Evolutionary conservation across 306 rosid genomes (phyloP), one percentile per base, ranked within the genome.

Genomic region (Hippophae gyantsensis): DNA sequence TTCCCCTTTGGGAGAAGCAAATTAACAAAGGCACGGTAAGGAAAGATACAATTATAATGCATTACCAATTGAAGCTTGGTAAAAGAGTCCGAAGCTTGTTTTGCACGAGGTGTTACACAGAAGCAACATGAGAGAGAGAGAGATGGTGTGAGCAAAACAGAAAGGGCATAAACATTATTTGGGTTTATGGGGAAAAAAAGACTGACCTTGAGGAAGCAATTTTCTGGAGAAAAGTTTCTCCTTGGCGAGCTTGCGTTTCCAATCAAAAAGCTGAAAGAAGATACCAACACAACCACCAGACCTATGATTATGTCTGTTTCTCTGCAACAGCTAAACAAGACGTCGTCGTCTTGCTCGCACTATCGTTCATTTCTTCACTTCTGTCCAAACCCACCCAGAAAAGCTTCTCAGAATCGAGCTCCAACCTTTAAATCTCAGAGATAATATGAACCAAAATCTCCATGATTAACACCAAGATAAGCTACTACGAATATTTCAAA

Each of bases 241-340:
- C 89, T 84, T 84, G 55, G 88, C 77, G 38, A 90, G 78, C 67
- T 72, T 79, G 50, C 83, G 76, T 76, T 90, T 90, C 97, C 94
- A 90, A 69, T 90, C 90, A 58, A 90, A 76, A 58, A 90, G 95
- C 80, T 90, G 95, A 66, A 84, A 82, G 95, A 90, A 84, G 72
- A 90, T 81, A 23, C 97, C 94, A 53, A 56, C 79, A 64, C 95
- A 87, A 58, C 95, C 97, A 69, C 94, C 95, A 13, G 84, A 81
- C 58, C 5, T 32, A 32, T 32, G 38, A 32, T 63, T 79, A 14
- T 74, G 67, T 73, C 70, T 78, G 76, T 80, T 81, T 87, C 66
- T 90, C 97, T 2, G 84, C 47, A 47, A 90, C 81, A 6, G 85
- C 84, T 32, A 32, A 32, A 32, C 38, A 32, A 63, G 87, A 79